Percentiles rank a stretch among this genome's conserved stretches.
These are phyloP conservation scores for Glebionis coronaria DNA, from an alignment of 129 eudicot species.

Conservation along the genomic window DNA sequence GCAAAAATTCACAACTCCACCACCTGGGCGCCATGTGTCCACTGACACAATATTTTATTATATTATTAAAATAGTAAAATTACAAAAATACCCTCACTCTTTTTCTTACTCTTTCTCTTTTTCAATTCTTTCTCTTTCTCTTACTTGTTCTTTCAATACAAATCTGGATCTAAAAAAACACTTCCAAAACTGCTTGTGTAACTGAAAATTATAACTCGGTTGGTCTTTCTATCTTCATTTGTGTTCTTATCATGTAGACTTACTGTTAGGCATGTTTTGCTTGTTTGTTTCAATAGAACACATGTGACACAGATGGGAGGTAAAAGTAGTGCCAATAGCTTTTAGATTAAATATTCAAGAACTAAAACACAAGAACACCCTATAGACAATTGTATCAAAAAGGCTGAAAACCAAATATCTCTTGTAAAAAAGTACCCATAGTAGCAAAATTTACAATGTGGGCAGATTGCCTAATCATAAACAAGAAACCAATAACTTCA, in stretches of 20 bases:
- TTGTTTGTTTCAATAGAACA: background rate
- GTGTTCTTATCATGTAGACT: background rate
- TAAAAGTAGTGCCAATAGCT: background rate
- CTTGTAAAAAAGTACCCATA: constrained; percentile 22
- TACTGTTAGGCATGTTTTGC: constrained; percentile 18
- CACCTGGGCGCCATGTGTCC: too few species aligned
- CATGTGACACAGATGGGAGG: background rate
- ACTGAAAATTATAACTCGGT: background rate
- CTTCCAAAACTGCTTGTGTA: too few species aligned
- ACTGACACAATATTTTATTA: too few species aligned
- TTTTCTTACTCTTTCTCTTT: too few species aligned
- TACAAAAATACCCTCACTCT: too few species aligned
- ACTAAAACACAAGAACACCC: constrained; percentile 1
- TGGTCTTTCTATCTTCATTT: background rate
- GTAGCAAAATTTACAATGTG: constrained; percentile 30
- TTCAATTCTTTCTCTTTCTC: too few species aligned
- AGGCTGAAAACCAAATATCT: constrained; percentile 2
- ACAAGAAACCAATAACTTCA: constrained; percentile 13
- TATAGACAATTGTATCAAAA: background rate
- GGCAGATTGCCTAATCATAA: constrained; percentile 14
- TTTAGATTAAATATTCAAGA: background rate
- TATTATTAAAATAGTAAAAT: too few species aligned
- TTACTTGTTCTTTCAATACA: too few species aligned
- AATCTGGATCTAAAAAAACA: too few species aligned
- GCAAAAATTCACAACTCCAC: too few species aligned